phyloP scores from a whole-genome alignment of 768 basidiomycete species.

The Inosperma sp. region DNA sequence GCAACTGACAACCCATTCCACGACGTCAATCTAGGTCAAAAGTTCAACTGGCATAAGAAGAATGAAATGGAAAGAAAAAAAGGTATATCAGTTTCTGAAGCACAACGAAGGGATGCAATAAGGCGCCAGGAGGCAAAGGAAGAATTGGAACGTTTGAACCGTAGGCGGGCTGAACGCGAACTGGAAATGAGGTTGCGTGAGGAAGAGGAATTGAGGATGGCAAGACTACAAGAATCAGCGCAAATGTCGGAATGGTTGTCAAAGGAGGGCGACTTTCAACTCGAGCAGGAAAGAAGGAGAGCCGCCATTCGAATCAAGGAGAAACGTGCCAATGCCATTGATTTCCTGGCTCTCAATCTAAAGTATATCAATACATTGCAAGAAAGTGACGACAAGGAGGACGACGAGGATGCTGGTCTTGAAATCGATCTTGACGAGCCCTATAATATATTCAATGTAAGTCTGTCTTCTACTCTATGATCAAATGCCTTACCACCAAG shows the following conservation, averaged over 20 bases:
- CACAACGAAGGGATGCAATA: conserved; percentile 72
- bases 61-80: conserved; percentile 90
- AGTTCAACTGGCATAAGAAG: conserved; percentile 99
- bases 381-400: conserved; percentile 63
- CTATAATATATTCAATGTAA: conserved; percentile 92
- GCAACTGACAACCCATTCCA: conserved; percentile 98
- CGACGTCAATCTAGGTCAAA: conserved; percentile 92
- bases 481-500: conserved; percentile 15
- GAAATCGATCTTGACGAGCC: conserved; percentile 99
- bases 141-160: conserved; percentile 88
- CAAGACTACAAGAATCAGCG: conserved; percentile 85
- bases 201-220: conserved; percentile 88
- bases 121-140: conserved; percentile 90
- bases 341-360: conserved; percentile 93
- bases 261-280: conserved; percentile 95
- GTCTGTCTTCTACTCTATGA: conserved; percentile 25
- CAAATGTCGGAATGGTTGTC: conserved; percentile 99
- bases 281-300: conserved; percentile 86
- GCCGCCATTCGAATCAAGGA: conserved; percentile 94
- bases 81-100: conserved; percentile 75
- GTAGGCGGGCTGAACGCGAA: conserved; percentile 86
- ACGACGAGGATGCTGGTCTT: conserved; percentile 74
- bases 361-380: conserved; percentile 77
- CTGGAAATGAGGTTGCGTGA: conserved; percentile 83
- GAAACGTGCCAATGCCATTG: conserved; percentile 97